Base-by-base conservation (phyloP, 495 filamentous ascomycete genomes). In the Haplographium delicatum region DNA sequence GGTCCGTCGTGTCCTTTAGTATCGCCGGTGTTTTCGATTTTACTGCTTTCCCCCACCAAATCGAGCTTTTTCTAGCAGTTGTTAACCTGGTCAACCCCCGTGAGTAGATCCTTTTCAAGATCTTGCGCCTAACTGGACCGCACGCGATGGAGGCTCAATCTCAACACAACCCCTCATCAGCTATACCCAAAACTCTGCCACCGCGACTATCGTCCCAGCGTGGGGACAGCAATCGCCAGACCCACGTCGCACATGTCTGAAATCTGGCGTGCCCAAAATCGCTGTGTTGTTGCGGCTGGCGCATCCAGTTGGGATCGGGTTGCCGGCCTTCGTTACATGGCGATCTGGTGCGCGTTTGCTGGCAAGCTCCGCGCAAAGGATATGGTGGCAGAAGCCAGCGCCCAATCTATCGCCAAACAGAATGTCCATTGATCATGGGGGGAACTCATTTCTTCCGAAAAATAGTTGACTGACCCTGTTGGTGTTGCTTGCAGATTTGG, bases 1-100 rank as follows among this genome's bases (percentile, higher is more conserved):
- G 58, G 57, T 54, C 58, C 57, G 25, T 61, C 51, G 58, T 52
- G 58, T 58, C 58, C 51, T 58, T 61, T 61, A 37, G 42, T 56
- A 52, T 58, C 58, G 54, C 50, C 51, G 54, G 54, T 57, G 53
- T 56, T 57, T 47, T 58, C 43, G 37, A 48, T 51, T 57, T 61
- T 54, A 25, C 58, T 57, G 51, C 54, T 54, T 61, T 58, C 37
- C 34, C 47, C 54, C 39, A 51, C 48, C 19, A 44, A 44, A 51
- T 50, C 37, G 28, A 44, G 53, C 44, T 51, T 59, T 59, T 60
- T 50, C 47, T 52, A 50, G 43, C 51, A 54, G 23, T 43, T 48
- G 24, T 50, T 50, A 51, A 54, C 43, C 47, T 46, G 47, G 54
- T 59, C 52, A 51, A 41, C 27, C 23, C n/a, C n/a, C 47, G 57